Conservation (phyloP, 2,329 filamentous ascomycete species). For the Fusarium verticillioides region DNA sequence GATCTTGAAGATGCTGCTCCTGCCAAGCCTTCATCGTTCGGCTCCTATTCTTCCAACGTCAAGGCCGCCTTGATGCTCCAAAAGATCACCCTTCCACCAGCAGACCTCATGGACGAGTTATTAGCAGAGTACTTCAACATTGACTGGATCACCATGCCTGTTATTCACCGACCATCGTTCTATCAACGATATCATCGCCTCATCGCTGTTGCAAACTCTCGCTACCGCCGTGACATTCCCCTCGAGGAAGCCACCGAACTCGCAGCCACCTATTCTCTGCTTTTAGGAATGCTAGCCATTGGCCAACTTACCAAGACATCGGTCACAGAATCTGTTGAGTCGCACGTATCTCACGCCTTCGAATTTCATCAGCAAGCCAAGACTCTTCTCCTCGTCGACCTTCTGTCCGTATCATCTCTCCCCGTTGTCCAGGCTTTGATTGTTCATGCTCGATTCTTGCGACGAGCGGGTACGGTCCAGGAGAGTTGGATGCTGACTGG, state of each 20-base stretch:
- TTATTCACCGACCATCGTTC: constrained; percentile 41
- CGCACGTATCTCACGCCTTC: constrained; percentile 20
- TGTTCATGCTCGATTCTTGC: constrained; percentile 41
- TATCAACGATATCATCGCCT: constrained; percentile 43
- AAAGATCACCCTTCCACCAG: constrained; percentile 41
- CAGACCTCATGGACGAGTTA: constrained; percentile 44
- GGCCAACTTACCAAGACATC: constrained; percentile 36
- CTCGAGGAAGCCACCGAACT: constrained; percentile 43
- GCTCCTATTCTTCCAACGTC: constrained; percentile 45
- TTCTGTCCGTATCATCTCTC: constrained; percentile 36
- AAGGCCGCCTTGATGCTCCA: constrained; percentile 44
- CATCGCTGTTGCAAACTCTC: constrained; percentile 43
- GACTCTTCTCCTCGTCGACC: constrained; percentile 37
- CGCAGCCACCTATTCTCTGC: constrained; percentile 39
- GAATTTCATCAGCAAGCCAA: constrained; percentile 43
- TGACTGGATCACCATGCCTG: constrained; percentile 42
- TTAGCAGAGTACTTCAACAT: constrained; percentile 41
- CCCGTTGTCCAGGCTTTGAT: constrained; percentile 42
- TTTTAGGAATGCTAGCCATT: constrained; percentile 43
- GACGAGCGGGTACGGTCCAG: constrained; percentile 28
- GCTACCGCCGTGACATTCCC: constrained; percentile 44
- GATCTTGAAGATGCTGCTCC: constrained; percentile 41
- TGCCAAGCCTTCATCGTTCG: constrained; percentile 40
- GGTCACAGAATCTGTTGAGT: constrained; percentile 1
- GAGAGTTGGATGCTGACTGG: constrained; percentile 43